Evolutionary conservation across 176 grass and related monocot genomes (phyloP).

Genomic region (Phyllostachys edulis): DNA sequence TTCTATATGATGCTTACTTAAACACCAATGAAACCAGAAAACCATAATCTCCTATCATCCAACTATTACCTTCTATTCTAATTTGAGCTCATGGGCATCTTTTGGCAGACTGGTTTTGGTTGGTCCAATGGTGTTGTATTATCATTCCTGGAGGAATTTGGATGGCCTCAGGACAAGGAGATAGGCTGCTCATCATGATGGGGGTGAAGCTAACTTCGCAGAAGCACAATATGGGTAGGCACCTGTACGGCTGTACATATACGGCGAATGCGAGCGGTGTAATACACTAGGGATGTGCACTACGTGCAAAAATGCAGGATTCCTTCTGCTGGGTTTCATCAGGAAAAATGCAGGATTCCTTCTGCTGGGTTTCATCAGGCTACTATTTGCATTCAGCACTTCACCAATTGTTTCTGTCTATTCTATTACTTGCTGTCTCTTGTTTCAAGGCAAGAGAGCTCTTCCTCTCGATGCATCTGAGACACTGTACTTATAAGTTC

Average conservation of each 20-base stretch:
- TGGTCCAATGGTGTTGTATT: constrained; percentile 95
- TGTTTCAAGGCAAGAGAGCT: not conserved
- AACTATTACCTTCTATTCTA: not conserved
- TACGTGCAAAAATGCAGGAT: not conserved
- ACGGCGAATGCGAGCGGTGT: not conserved
- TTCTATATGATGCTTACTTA: not conserved
- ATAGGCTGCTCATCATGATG: constrained; percentile 39
- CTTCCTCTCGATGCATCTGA: not conserved
- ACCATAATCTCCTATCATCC: not conserved
- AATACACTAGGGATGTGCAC: not conserved
- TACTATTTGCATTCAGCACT: not conserved
- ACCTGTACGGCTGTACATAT: not conserved
- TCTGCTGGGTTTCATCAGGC: not conserved
- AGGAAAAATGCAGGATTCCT: not conserved
- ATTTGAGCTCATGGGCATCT: not conserved
- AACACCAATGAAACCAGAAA: not conserved
- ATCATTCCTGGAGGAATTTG: constrained; percentile 87
- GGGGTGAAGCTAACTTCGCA: not conserved
- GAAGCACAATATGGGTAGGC: not conserved
- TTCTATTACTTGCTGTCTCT: not conserved
- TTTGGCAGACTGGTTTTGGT: constrained; percentile 91
- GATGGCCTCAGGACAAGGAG: constrained; percentile 68
- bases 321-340: not conserved
- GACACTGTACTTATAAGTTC: not conserved
- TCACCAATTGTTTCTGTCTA: not conserved